phyloP scores from a whole-genome alignment of 192 early-diverging fungal species.

The Linnemannia exigua region DNA sequence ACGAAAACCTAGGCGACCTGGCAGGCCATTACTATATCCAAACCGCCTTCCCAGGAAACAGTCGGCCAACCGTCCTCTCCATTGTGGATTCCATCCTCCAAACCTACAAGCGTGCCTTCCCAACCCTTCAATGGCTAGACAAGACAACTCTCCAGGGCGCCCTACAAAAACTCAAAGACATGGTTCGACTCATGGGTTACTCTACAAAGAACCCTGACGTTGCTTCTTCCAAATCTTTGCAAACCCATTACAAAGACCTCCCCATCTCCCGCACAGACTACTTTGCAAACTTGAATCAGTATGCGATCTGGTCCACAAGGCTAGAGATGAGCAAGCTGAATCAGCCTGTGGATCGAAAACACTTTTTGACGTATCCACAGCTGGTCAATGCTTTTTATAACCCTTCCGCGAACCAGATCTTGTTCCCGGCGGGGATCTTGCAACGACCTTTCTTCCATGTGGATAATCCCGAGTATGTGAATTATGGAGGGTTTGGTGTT shows the following conservation, averaged over 20 bases:
- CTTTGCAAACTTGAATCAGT: constrained; percentile 54
- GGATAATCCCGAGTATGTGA: constrained; percentile 66
- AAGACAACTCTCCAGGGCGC: constrained; percentile 42
- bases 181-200: constrained; percentile 60
- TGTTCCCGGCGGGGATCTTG: constrained; percentile 71
- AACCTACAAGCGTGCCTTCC: constrained; percentile 46
- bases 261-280: constrained; percentile 33
- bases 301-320: constrained; percentile 11
- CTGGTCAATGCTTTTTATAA: constrained; percentile 67
- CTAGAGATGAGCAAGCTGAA: constrained; percentile 39
- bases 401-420: constrained; percentile 44
- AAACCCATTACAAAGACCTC: constrained; percentile 49
- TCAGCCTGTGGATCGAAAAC: constrained; percentile 37
- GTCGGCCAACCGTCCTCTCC: constrained; percentile 33
- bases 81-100: constrained; percentile 55
- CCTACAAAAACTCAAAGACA: constrained; percentile 44
- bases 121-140: constrained; percentile 58
- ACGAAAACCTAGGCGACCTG: constrained; percentile 49
- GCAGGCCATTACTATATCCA: constrained; percentile 58
- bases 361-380: constrained; percentile 47
- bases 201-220: constrained; percentile 38
- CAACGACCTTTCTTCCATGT: constrained; percentile 65
- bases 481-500: constrained; percentile 73
- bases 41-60: constrained; percentile 41
- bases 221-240: constrained; percentile 39